Evolutionary conservation across 2,329 filamentous ascomycete genomes (phyloP), one percentile per base, ranked within the genome.

Genomic region (Zalaria sp.): DNA sequence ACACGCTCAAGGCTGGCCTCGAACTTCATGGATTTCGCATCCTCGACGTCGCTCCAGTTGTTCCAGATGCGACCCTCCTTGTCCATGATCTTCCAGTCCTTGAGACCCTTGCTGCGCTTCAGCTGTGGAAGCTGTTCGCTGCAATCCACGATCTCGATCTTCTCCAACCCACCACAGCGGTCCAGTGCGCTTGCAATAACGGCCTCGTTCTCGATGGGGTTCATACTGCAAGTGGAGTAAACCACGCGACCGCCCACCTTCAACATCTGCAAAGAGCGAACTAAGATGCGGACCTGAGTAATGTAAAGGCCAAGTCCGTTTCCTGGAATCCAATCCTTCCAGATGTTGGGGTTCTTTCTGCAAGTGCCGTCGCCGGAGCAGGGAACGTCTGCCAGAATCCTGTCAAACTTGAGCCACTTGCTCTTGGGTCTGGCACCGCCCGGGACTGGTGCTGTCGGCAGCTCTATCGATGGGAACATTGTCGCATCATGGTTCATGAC

Each of bases 171-270:
- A 47, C 91, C 91, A 55, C 88, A 96, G 43, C 88, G 76, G 52
- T 87, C 82, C 52, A 98, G 88, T 7, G 91, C 91, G 26, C 82
- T 81, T 1, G 84, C 79, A 46, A 98, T 70, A 10, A 96, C 87
- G 5, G 91, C 81, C 64, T 98, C 91, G 56, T 98, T 94, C 68
- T 98, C 91, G 27, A 96, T 78, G 0, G 91, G 91, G 64, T 98
- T 98, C 83, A 98, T 86, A 62, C 87, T 95, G 72, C 91, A 98
- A 18, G 91, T 98, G 3, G 89, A 96, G 67, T 96, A 98, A 40
- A 98, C 89, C 27, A 96, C 84, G 48, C 88, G 78, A 40, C 91
- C 91, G 34, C 91, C 89, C 43, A 86, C 82, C 69, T 95, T 96
- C 50, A 98, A 76, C 79, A 98, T 86, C 65, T 96, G 89, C 40